Conservation (phyloP, 768 basidiomycete species). For the Hygrophorus pudorinus region DNA sequence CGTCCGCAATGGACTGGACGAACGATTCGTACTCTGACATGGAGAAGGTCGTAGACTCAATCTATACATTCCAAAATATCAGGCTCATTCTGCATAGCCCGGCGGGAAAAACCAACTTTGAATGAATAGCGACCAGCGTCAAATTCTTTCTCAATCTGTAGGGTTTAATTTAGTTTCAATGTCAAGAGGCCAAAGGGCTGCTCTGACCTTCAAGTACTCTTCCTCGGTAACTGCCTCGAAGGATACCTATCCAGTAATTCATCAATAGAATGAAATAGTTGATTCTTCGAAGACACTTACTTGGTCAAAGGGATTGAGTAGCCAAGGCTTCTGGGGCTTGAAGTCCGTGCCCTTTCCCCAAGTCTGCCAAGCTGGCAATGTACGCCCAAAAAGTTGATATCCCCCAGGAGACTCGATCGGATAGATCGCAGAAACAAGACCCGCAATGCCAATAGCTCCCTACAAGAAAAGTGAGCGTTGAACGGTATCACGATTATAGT, state of each 20-base stretch:
- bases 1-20: slow-evolving; percentile 27
- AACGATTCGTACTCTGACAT: slow-evolving; percentile 39
- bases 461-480: slow-evolving; percentile 13
- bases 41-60: slow-evolving; percentile 23
- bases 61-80: no score
- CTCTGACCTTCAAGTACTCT: slow-evolving; percentile 36
- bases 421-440: slow-evolving; percentile 56
- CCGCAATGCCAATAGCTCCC: slow-evolving; percentile 67
- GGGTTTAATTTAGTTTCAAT: slow-evolving; percentile 7
- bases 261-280: neutral
- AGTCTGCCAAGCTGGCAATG: slow-evolving; percentile 56
- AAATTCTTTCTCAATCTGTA: slow-evolving; percentile 35
- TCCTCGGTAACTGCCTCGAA: slow-evolving; percentile 40
- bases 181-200: neutral
- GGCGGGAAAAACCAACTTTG: no score
- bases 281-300: slow-evolving; percentile 17
- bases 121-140: no score
- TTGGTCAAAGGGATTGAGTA: slow-evolving; percentile 56
- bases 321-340: slow-evolving; percentile 40
- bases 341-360: slow-evolving; percentile 47
- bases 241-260: slow-evolving; percentile 27
- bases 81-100: slow-evolving; percentile 10
- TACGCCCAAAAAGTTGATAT: slow-evolving; percentile 54
- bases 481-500: neutral
- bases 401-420: slow-evolving; percentile 57